These are phyloP conservation scores for Amanita molliuscula DNA, from an alignment of 768 basidiomycete genomes.

Conservation along the genomic window DNA sequence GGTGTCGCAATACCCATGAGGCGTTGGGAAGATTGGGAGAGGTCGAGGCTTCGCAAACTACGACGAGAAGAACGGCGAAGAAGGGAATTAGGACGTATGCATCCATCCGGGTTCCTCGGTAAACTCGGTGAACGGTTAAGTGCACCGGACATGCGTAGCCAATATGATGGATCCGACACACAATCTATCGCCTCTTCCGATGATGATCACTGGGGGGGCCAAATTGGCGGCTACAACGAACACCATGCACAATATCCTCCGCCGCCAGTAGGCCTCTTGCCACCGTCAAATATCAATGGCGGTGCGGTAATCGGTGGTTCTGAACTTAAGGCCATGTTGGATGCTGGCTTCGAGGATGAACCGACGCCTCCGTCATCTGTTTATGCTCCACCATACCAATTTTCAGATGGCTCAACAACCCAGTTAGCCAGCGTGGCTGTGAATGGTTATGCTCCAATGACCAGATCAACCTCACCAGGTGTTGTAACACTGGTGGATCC, in stretches of 20 bases:
- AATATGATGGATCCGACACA: conserved; percentile 75
- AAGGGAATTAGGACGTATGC: conserved; percentile 70
- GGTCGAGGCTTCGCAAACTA: conserved; percentile 85
- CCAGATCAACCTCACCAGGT: conserved; percentile 38
- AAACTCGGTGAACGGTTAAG: conserved; percentile 53
- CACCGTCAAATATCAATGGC: conserved; percentile 26
- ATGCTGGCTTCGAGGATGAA: conserved; percentile 77
- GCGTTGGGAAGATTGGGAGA: conserved; percentile 99
- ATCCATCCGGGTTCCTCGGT: conserved; percentile 58
- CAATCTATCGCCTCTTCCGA: conserved; percentile 78
- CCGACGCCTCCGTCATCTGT: conserved; percentile 38
- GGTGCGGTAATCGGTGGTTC: conserved; percentile 49
- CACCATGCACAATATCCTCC: conserved; percentile 68
- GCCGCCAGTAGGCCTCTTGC: conserved; percentile 65
- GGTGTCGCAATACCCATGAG: conserved; percentile 74
- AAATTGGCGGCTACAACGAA: conserved; percentile 96
- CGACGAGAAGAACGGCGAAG: conserved; percentile 78
- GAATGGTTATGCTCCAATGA: conserved; percentile 49
- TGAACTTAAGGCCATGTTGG: conserved; percentile 89
- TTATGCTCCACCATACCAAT: conserved; percentile 49
- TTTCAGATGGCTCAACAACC: conserved; percentile 43
- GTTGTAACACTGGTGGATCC: conserved; percentile 17
- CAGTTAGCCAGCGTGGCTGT: conserved; percentile 28
- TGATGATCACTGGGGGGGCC: conserved; percentile 91
- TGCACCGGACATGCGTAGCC: conserved; percentile 46